Evolutionary conservation across 2,329 filamentous ascomycete genomes (phyloP).

Genomic region (Aureobasidium vineae): DNA sequence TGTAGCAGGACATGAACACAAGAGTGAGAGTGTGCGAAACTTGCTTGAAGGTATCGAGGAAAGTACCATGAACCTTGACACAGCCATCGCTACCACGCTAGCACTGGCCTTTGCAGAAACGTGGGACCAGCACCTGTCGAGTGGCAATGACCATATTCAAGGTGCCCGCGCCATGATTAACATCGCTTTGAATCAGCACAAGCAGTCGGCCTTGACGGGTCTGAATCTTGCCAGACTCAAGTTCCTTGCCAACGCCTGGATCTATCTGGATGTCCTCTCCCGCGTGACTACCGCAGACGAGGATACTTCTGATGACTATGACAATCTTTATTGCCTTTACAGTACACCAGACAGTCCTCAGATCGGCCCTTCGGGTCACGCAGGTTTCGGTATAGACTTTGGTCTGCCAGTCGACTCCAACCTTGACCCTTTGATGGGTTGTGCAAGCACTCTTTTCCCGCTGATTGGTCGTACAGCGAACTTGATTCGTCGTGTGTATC

Average conservation of each 20-base stretch:
- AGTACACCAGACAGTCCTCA: conserved; percentile 28
- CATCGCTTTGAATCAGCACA: conserved; percentile 55
- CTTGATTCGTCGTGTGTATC: conserved; percentile 61
- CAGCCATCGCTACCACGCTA: conserved; percentile 67
- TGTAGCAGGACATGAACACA: conserved; percentile 65
- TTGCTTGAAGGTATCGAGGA: conserved; percentile 57
- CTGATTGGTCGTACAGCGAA: conserved; percentile 65
- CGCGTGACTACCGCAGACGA: conserved; percentile 63
- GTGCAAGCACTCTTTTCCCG: conserved; percentile 65
- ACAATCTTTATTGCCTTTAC: conserved; percentile 42
- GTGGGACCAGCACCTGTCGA: conserved; percentile 68
- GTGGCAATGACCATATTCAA: conserved; percentile 66
- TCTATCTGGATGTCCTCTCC: conserved; percentile 72
- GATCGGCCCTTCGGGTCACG: background rate
- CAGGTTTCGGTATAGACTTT: conserved; percentile 42
- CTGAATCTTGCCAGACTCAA: conserved; percentile 56
- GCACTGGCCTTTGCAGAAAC: conserved; percentile 68
- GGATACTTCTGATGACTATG: conserved; percentile 56
- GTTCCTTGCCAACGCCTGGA: conserved; percentile 69
- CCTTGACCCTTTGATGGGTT: conserved; percentile 71
- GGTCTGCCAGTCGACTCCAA: conserved; percentile 48
- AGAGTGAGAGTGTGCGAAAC: conserved; percentile 61
- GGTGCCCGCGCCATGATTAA: conserved; percentile 64
- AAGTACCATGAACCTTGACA: conserved; percentile 61
- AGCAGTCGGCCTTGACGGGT: conserved; percentile 43